phyloP scores from a whole-genome alignment of 441 rosid genomes.

The Populus hybrid region DNA sequence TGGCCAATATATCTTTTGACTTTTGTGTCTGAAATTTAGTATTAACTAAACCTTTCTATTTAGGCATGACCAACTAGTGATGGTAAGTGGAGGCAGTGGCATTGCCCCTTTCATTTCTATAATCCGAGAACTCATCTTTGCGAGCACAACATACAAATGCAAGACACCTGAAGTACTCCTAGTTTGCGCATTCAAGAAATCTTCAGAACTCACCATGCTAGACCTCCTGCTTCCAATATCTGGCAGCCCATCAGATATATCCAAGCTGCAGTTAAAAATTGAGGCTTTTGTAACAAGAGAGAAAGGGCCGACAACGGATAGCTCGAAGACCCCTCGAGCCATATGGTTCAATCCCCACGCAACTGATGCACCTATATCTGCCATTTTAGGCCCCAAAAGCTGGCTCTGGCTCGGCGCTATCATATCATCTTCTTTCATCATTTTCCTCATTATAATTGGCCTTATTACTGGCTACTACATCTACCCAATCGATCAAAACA shows the following conservation, averaged over 20 bases:
- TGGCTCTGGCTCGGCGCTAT: constrained; percentile 81
- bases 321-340: constrained; percentile 35
- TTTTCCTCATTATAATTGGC: constrained; percentile 59
- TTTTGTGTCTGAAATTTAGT: not conserved
- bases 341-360: constrained; percentile 60
- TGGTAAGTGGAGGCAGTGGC: constrained; percentile 98
- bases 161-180: constrained; percentile 57
- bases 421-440: constrained; percentile 63
- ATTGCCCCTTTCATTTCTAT: constrained; percentile 85
- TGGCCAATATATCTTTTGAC: not conserved
- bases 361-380: constrained; percentile 54
- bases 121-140: constrained; percentile 59
- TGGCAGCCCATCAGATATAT: constrained; percentile 37
- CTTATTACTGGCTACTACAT: constrained; percentile 57
- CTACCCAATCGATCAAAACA: constrained; percentile 52
- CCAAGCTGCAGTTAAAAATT: constrained; percentile 48
- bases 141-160: constrained; percentile 34
- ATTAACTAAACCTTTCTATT: not conserved
- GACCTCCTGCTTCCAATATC: constrained; percentile 67
- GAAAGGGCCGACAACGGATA: constrained; percentile 24
- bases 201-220: constrained; percentile 73
- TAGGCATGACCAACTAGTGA: constrained; percentile 73
- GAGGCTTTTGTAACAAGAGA: constrained; percentile 84
- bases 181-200: constrained; percentile 67
- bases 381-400: constrained; percentile 66